Percentiles rank a stretch among this genome's conserved stretches.
phyloP scores from a whole-genome alignment of 768 basidiomycete genomes.

The Glaciozyma martinii region DNA sequence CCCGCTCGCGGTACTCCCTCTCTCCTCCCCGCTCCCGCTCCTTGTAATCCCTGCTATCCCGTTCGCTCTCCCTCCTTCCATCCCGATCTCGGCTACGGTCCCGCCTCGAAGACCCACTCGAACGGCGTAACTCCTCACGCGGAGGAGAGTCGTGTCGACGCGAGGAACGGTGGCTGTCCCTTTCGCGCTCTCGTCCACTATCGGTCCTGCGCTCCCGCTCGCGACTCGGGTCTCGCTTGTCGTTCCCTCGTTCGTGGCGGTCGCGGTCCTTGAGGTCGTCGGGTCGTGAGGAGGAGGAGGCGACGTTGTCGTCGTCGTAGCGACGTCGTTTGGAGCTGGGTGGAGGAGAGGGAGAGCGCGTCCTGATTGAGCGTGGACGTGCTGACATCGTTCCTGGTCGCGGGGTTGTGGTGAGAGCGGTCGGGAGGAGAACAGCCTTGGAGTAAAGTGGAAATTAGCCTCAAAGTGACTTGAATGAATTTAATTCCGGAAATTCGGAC shows the following conservation, averaged over 20 bases:
- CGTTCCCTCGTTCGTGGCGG: not conserved
- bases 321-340: slow-evolving; percentile 20
- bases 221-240: slow-evolving; percentile 7
- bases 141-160: not conserved
- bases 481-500: too few relatives aligned
- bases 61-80: slow-evolving; percentile 22
- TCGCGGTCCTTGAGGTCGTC: slow-evolving; percentile 12
- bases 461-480: too few relatives aligned
- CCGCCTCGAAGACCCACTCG: slow-evolving; percentile 1
- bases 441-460: too few relatives aligned
- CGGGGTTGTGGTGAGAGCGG: too few relatives aligned
- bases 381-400: too few relatives aligned
- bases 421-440: too few relatives aligned
- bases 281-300: not conserved
- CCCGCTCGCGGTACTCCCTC: slow-evolving; percentile 6
- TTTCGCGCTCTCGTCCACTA: slow-evolving; percentile 13
- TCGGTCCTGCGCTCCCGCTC: slow-evolving; percentile 4
- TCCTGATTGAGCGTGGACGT: too few relatives aligned
- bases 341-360: slow-evolving; percentile 14
- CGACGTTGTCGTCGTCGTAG: slow-evolving; percentile 19
- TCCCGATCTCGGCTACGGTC: not conserved
- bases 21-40: slow-evolving; percentile 5
- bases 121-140: not conserved
- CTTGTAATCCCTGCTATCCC: slow-evolving; percentile 17
- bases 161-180: slow-evolving; percentile 13